Evolutionary conservation across 495 filamentous ascomycete genomes (phyloP).

Genomic region (Penicillium riverlandense): DNA sequence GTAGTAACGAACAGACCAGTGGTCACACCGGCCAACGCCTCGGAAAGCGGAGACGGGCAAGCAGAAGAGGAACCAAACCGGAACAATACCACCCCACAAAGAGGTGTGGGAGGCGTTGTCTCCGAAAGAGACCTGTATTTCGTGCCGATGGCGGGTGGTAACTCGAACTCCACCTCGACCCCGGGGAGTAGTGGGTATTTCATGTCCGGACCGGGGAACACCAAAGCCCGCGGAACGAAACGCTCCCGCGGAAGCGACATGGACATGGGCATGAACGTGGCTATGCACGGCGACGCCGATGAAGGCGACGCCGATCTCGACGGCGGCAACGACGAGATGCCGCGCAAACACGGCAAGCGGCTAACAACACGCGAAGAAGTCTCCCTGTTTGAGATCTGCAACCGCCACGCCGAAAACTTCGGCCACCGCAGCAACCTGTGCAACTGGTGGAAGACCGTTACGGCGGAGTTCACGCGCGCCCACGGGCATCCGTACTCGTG

Average conservation of each 20-base stretch:
- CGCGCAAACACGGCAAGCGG: slow-evolving; percentile 34
- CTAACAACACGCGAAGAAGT: slow-evolving; percentile 39
- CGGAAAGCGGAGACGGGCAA: neutral
- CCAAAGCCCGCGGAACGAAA: slow-evolving; percentile 7
- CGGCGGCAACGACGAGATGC: slow-evolving; percentile 14
- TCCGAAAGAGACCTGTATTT: neutral
- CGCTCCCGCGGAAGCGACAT: neutral
- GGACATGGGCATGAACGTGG: too few relatives aligned
- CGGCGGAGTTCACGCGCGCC: slow-evolving; percentile 30
- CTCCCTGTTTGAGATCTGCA: slow-evolving; percentile 38
- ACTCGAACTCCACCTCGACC: neutral
- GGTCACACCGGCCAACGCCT: neutral
- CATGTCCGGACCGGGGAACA: too few relatives aligned
- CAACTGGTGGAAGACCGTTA: slow-evolving; percentile 40
- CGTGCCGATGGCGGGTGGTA: slow-evolving; percentile 4
- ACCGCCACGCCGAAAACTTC: slow-evolving; percentile 29
- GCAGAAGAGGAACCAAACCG: neutral
- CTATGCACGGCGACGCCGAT: neutral
- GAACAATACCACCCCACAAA: neutral
- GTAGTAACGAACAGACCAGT: neutral
- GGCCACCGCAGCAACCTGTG: slow-evolving; percentile 41
- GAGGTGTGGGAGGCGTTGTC: neutral
- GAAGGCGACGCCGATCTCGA: slow-evolving; percentile 5
- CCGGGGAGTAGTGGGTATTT: neutral
- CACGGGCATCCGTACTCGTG: slow-evolving; percentile 39